Evolutionary conservation across 2,329 filamentous ascomycete genomes (phyloP).

Genomic region (Pseudogymnoascus pannorum): DNA sequence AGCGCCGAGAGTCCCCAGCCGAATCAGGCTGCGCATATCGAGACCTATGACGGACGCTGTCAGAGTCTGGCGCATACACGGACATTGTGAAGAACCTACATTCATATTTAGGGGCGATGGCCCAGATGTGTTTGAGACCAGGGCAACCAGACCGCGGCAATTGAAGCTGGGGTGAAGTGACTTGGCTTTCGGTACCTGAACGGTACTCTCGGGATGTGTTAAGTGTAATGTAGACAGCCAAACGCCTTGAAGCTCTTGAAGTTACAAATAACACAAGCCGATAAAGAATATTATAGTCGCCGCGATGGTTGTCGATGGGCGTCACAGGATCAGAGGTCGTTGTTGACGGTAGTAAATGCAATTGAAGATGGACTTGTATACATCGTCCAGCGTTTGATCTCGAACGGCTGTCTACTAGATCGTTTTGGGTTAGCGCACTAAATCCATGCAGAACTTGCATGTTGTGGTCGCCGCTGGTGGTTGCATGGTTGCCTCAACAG

Average conservation of each 20-base stretch:
- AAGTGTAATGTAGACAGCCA: not conserved
- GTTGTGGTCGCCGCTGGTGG: constrained; percentile 7
- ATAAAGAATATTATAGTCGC: not conserved
- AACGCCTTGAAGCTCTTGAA: not conserved
- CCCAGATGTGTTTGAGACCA: constrained; percentile 15
- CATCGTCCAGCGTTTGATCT: constrained; percentile 8
- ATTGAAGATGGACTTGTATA: constrained; percentile 8
- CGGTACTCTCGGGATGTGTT: not conserved
- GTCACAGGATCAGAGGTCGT: not conserved
- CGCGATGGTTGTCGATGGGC: constrained; percentile 7
- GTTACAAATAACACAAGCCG: not conserved
- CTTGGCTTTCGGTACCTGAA: constrained; percentile 8
- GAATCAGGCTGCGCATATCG: constrained; percentile 31
- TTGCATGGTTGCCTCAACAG: constrained; percentile 5
- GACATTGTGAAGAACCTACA: constrained; percentile 17
- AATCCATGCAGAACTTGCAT: constrained; percentile 6
- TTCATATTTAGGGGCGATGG: constrained; percentile 27
- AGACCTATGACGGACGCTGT: constrained; percentile 19
- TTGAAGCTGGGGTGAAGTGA: constrained; percentile 5
- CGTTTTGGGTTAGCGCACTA: not conserved
- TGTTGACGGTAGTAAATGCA: not conserved
- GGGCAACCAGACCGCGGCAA: constrained; percentile 1
- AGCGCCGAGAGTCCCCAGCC: constrained; percentile 31
- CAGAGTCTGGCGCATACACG: constrained; percentile 1
- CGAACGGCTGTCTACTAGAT: constrained; percentile 2